Evolutionary conservation across 306 rosid species (phyloP).

Genomic region (Acacia crassicarpa): DNA sequence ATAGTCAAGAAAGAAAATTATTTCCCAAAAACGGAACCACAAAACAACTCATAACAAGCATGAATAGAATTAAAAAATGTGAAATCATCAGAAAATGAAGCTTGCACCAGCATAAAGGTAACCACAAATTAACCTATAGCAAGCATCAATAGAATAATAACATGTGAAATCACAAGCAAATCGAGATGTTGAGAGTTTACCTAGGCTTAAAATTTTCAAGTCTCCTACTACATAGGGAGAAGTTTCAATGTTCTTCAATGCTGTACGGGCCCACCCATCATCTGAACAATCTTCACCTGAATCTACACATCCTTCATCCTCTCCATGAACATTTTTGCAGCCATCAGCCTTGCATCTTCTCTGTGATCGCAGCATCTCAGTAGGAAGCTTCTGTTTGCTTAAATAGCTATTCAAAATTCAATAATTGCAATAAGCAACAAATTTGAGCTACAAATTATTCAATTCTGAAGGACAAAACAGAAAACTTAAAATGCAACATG

Average conservation of each 20-base stretch:
- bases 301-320: conserved; percentile 70
- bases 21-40: not conserved
- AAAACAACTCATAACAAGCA: conserved; percentile 16
- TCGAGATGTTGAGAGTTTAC: conserved; percentile 44
- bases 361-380: conserved; percentile 78
- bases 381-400: conserved; percentile 83
- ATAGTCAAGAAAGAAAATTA: conserved; percentile 6
- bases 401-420: conserved; percentile 65
- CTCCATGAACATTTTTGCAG: conserved; percentile 61
- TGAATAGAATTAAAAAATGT: not conserved
- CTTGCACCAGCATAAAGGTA: not conserved
- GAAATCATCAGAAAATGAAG: not conserved
- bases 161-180: conserved; percentile 17
- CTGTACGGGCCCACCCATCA: conserved; percentile 42
- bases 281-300: conserved; percentile 68
- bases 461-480: conserved; percentile 18
- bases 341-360: conserved; percentile 63
- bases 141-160: conserved; percentile 15
- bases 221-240: conserved; percentile 76
- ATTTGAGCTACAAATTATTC: conserved; percentile 27
- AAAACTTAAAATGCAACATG: conserved; percentile 16
- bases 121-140: not conserved
- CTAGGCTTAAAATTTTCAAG: conserved; percentile 74
- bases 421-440: conserved; percentile 31
- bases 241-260: conserved; percentile 45